phyloP scores from a whole-genome alignment of 176 grass and related monocot species.

The Hordeum marinum region DNA sequence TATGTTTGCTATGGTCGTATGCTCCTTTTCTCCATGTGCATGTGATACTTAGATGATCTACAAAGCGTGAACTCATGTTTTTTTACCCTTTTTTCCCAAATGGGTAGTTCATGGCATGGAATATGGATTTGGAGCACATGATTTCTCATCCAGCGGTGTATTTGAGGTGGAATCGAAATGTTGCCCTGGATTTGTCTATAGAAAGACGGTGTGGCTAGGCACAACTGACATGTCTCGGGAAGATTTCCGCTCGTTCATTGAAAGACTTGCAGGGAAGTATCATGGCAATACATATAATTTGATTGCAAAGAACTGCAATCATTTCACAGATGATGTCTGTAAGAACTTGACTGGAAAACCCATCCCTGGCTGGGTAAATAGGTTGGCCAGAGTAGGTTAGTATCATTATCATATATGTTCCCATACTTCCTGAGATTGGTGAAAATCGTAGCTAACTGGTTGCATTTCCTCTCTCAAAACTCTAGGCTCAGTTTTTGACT shows the following conservation, averaged over 20 bases:
- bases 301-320: conserved; percentile 96
- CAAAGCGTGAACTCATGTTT: neutral
- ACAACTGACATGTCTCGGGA: conserved; percentile 65
- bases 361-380: conserved; percentile 95
- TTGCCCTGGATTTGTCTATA: conserved; percentile 86
- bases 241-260: conserved; percentile 80
- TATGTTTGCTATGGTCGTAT: neutral
- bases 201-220: conserved; percentile 83
- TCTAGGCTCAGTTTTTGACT: conserved; percentile 74
- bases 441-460: neutral
- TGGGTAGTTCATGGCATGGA: conserved; percentile 82
- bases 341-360: conserved; percentile 79
- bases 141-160: conserved; percentile 78
- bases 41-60: neutral
- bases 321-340: conserved; percentile 88
- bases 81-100: neutral
- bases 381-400: conserved; percentile 87
- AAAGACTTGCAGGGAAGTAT: conserved; percentile 73
- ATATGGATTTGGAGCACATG: conserved; percentile 96
- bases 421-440: neutral
- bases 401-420: conserved; percentile 16
- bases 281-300: conserved; percentile 89
- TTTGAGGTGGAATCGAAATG: conserved; percentile 91
- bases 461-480: neutral
- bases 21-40: neutral